phyloP scores from a whole-genome alignment of 1,284 basidiomycete genomes.

The Sutorius eximius region DNA sequence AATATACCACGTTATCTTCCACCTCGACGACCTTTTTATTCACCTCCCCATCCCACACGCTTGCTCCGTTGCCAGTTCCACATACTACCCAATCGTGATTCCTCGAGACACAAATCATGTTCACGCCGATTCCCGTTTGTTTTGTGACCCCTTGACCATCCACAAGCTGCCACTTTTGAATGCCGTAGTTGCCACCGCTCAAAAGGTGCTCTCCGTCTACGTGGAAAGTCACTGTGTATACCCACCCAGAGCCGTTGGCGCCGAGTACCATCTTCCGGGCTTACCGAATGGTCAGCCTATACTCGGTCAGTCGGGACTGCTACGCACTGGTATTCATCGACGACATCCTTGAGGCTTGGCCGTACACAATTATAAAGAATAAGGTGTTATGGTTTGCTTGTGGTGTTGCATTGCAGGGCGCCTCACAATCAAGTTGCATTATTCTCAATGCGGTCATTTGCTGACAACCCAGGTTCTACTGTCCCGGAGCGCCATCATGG shows the following conservation, averaged over 20 bases:
- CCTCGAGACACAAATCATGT: background rate
- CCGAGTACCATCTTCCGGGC: background rate
- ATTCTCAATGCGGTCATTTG: no score
- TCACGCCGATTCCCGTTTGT: background rate
- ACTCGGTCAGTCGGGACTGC: background rate
- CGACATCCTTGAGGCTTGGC: background rate
- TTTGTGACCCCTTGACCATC: background rate
- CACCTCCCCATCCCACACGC: background rate
- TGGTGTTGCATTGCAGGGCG: no score
- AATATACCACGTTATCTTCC: background rate
- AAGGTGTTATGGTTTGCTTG: background rate
- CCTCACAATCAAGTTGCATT: no score
- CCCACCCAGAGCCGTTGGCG: no score
- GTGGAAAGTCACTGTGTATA: background rate
- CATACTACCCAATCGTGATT: background rate
- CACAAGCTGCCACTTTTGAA: background rate
- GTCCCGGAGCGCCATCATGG: no score
- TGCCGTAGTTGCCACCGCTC: background rate
- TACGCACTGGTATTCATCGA: background rate
- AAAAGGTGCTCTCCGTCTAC: background rate
- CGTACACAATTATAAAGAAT: background rate
- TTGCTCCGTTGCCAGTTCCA: background rate
- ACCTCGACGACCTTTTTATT: background rate
- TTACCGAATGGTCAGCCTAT: background rate
- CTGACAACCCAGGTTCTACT: no score